A percentile compares a stretch with the other conserved stretches of the same genome.
phyloP scores from a whole-genome alignment of 805 yeast species.

The Saccharomycopsis amapae region DNA sequence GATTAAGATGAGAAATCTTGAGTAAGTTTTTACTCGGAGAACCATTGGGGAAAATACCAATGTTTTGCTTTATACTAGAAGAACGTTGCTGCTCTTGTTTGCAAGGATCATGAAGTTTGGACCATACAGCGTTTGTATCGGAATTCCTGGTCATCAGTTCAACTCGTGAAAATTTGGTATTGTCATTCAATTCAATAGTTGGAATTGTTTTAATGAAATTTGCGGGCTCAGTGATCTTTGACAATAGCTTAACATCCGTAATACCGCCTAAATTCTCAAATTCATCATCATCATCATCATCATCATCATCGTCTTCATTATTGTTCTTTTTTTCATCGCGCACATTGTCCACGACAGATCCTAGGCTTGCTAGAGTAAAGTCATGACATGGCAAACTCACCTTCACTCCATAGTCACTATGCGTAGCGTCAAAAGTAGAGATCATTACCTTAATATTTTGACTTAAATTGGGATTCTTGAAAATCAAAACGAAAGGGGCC shows the following conservation, averaged over 20 bases:
- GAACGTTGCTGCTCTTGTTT: no score
- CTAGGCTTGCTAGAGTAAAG: conserved; percentile 8
- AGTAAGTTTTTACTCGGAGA: neutral
- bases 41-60: neutral
- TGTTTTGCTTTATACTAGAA: no score
- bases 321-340: neutral
- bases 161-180: conserved; percentile 7
- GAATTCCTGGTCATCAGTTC: conserved; percentile 10
- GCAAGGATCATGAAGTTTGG: neutral
- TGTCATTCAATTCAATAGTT: conserved; percentile 4
- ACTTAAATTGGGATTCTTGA: conserved; percentile 7
- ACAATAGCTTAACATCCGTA: neutral
- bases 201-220: conserved; percentile 12
- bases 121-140: neutral
- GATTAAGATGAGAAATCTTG: neutral
- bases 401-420: conserved; percentile 8
- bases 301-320: neutral
- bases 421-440: conserved; percentile 14
- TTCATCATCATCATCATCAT: conserved; percentile 1
- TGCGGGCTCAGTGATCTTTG: conserved; percentile 1
- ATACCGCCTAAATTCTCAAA: neutral
- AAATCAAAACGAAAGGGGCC: neutral
- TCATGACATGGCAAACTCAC: conserved; percentile 15
- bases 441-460: conserved; percentile 10
- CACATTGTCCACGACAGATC: neutral